Conservation (phyloP, 1,284 basidiomycete species). For the Ustanciosporium gigantosporum region DNA sequence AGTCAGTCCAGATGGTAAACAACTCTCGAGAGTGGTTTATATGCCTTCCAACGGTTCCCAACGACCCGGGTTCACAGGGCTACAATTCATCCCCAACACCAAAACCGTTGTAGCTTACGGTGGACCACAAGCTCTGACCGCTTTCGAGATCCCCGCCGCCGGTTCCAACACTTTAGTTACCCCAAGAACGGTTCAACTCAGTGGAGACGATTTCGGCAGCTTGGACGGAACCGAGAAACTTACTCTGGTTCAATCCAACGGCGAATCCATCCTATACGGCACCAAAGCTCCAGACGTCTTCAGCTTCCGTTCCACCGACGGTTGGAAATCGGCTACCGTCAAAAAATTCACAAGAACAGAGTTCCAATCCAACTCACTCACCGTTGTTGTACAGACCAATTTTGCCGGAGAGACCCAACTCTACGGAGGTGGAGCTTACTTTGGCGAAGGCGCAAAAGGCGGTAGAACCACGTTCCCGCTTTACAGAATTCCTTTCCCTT, state of each 20-base stretch:
- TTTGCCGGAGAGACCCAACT: constrained; percentile 43
- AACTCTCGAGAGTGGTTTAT: constrained; percentile 34
- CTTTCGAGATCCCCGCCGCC: constrained; percentile 38
- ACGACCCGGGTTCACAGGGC: constrained; percentile 54
- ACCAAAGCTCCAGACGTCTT: constrained; percentile 53
- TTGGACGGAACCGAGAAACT: constrained; percentile 53
- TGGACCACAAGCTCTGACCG: constrained; percentile 52
- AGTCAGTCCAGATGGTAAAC: constrained; percentile 42
- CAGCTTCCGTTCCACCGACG: constrained; percentile 43
- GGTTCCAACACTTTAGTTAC: not conserved
- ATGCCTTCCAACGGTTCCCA: constrained; percentile 49
- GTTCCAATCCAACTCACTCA: constrained; percentile 49
- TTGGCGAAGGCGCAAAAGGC: constrained; percentile 49
- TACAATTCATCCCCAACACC: constrained; percentile 43
- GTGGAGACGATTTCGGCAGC: constrained; percentile 40
- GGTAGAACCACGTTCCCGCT: constrained; percentile 44
- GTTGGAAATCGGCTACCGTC: constrained; percentile 44
- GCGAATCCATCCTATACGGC: constrained; percentile 40
- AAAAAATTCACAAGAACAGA: constrained; percentile 32
- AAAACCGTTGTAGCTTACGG: constrained; percentile 52
- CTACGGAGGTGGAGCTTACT: constrained; percentile 56
- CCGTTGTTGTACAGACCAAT: constrained; percentile 47
- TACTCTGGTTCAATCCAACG: constrained; percentile 22
- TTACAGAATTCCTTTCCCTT: too few species aligned
- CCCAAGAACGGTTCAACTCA: constrained; percentile 35